phyloP scores from a whole-genome alignment of 352 stramenopile genomes.

The Peronospora tabacina region DNA sequence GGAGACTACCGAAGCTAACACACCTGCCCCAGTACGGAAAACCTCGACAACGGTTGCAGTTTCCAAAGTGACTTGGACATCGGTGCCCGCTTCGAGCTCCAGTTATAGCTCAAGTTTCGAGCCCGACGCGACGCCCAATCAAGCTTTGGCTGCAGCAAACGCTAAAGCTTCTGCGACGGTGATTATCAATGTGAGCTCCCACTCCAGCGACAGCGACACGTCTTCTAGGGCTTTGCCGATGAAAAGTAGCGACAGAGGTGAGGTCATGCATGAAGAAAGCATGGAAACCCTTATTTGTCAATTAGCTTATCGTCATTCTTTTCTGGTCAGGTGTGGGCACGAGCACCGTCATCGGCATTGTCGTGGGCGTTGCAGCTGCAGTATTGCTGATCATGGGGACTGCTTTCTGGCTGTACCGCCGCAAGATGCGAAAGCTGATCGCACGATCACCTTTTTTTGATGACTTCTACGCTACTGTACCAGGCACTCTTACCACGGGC shows the following conservation, averaged over 20 bases:
- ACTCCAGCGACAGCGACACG: constrained; percentile 9
- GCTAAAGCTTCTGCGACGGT: constrained; percentile 23
- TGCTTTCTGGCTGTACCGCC: constrained; percentile 22
- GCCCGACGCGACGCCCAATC: constrained; percentile 1
- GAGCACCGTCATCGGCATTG: constrained; percentile 19
- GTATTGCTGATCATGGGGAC: constrained; percentile 19
- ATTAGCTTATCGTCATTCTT: constrained; percentile 22
- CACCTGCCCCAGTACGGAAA: constrained; percentile 1
- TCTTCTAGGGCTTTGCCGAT: constrained; percentile 8
- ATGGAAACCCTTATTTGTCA: background rate
- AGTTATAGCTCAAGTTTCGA: constrained; percentile 3
- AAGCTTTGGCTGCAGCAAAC: constrained; percentile 12
- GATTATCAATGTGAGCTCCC: constrained; percentile 12
- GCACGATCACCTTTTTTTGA: constrained; percentile 15
- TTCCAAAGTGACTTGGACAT: constrained; percentile 6
- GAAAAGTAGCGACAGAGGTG: constrained; percentile 12
- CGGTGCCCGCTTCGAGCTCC: constrained; percentile 10
- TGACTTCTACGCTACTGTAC: constrained; percentile 13
- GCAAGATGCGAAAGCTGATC: constrained; percentile 13
- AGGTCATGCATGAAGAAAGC: background rate
- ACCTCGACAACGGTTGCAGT: constrained; percentile 9
- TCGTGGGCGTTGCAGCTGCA: constrained; percentile 9
- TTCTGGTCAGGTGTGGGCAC: constrained; percentile 14
- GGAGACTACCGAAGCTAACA: background rate
- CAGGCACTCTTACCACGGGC: constrained; percentile 6